phyloP scores from a whole-genome alignment of 768 basidiomycete genomes.

The Ramaria sp. region DNA sequence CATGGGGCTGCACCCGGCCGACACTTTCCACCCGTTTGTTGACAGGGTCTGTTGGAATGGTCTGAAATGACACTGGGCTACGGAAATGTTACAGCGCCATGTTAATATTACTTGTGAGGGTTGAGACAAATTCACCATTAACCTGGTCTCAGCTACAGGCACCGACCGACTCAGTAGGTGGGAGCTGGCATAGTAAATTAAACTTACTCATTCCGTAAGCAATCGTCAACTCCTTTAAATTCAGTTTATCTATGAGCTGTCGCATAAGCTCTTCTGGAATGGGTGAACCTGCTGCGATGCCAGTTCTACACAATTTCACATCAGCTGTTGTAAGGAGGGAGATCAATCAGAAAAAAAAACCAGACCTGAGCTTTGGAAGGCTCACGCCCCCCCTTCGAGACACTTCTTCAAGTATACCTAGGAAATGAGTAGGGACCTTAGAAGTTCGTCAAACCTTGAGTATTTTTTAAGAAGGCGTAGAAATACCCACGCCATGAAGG shows the following conservation, averaged over 20 bases:
- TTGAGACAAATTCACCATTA: neutral
- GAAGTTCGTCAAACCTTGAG: neutral
- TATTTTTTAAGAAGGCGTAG: neutral
- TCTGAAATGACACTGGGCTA: conserved; percentile 80
- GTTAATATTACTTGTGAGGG: neutral
- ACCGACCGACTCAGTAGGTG: neutral
- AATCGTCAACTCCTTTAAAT: conserved; percentile 60
- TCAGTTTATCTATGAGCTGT: conserved; percentile 53
- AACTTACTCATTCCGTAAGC: conserved; percentile 83
- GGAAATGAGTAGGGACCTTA: conserved; percentile 68
- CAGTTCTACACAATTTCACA: conserved; percentile 40
- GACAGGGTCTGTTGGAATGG: conserved; percentile 55
- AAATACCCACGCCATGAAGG: conserved; percentile 47
- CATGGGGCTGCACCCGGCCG: conserved; percentile 66
- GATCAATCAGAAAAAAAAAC: conserved; percentile 7
- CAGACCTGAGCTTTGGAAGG: conserved; percentile 43
- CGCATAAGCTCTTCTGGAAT: conserved; percentile 76
- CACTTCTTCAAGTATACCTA: conserved; percentile 62
- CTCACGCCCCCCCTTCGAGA: conserved; percentile 40
- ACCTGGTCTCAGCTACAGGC: conserved; percentile 64
- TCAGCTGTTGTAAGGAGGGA: neutral
- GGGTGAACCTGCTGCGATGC: conserved; percentile 72
- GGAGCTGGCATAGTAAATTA: neutral
- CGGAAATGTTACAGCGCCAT: too few species aligned
- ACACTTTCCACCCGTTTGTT: conserved; percentile 75